phyloP scores from a whole-genome alignment of 306 rosid species.

The Cotoneaster glaucophyllus region DNA sequence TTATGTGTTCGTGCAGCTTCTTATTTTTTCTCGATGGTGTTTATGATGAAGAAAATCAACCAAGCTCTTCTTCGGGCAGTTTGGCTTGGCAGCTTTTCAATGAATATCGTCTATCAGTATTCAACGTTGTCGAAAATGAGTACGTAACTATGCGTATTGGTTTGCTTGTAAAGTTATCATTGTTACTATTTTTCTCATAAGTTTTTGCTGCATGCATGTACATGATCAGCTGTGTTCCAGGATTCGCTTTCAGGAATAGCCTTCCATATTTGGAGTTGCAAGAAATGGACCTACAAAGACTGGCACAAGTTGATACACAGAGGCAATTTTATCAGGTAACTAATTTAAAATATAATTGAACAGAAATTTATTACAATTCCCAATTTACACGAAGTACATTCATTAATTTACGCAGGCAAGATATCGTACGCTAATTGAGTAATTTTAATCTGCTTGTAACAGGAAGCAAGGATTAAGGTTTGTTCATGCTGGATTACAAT shows the following conservation, averaged over 20 bases:
- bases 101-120: conserved; percentile 31
- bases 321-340: conserved; percentile 54
- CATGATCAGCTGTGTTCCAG: conserved; percentile 57
- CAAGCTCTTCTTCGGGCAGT: conserved; percentile 52
- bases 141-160: background rate
- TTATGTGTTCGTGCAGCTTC: conserved; percentile 28
- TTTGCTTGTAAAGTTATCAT: background rate
- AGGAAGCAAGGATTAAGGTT: conserved; percentile 92
- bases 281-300: conserved; percentile 45
- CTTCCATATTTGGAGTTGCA: conserved; percentile 47
- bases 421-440: background rate
- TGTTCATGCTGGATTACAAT: background rate
- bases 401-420: background rate
- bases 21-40: conserved; percentile 64
- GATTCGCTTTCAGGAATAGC: conserved; percentile 51
- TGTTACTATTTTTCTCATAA: background rate
- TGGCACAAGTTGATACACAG: conserved; percentile 45
- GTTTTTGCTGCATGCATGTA: background rate
- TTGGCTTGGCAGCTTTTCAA: conserved; percentile 46
- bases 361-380: no score
- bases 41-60: conserved; percentile 39
- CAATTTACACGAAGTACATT: background rate
- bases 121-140: conserved; percentile 50
- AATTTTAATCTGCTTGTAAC: conserved; percentile 13
- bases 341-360: background rate